These are phyloP conservation scores for Trichoderma polysporum DNA, from an alignment of 2,329 filamentous ascomycete genomes.

Conservation along the genomic window DNA sequence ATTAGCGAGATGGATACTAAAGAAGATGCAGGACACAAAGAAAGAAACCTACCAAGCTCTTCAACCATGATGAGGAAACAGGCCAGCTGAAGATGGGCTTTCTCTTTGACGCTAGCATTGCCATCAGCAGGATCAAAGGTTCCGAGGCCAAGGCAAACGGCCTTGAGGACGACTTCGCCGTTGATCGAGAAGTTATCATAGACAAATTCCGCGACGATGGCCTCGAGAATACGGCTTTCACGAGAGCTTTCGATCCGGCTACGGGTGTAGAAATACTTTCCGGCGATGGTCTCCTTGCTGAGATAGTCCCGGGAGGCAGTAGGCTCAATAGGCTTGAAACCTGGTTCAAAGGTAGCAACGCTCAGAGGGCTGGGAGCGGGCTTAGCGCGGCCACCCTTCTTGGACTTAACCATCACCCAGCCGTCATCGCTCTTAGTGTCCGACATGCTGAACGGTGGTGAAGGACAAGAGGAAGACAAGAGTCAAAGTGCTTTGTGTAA, in stretches of 20 bases:
- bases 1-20: background rate
- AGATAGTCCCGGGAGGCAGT: no score
- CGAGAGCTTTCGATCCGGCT: background rate
- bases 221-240: background rate
- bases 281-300: background rate
- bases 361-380: background rate
- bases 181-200: background rate
- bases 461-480: no score
- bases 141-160: constrained; percentile 56
- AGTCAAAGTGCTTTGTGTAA: no score
- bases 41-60: constrained; percentile 39
- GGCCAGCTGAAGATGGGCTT: constrained; percentile 52
- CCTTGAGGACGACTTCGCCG: constrained; percentile 29
- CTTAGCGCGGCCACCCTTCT: background rate
- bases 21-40: background rate
- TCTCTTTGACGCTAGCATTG: constrained; percentile 44
- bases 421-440: background rate
- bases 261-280: background rate
- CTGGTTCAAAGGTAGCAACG: background rate
- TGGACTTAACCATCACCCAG: background rate
- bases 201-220: background rate
- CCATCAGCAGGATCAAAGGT: constrained; percentile 53
- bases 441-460: no score
- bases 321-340: background rate
- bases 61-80: constrained; percentile 50